These are phyloP conservation scores for Porcisia hertigi DNA, from an alignment of 208 protist genomes.

Conservation along the genomic window DNA sequence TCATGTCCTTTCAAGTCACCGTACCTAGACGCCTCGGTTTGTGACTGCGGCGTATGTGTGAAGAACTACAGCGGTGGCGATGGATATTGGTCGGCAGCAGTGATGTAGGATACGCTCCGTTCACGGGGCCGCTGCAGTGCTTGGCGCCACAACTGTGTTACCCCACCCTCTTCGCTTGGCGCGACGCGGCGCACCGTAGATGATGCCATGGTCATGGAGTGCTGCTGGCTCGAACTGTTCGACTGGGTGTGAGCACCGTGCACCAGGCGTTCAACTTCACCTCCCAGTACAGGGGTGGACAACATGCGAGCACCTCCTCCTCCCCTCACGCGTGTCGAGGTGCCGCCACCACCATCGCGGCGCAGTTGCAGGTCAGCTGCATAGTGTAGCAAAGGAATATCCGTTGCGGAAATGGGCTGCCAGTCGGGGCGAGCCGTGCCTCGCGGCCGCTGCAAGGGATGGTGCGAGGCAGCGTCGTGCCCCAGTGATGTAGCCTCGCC, in stretches of 20 bases:
- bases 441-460: constrained; percentile 3
- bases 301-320: not conserved
- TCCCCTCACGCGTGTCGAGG: constrained; percentile 7
- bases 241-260: not conserved
- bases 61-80: not conserved
- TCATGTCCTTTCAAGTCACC: not conserved
- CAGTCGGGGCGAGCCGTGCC: constrained; percentile 41
- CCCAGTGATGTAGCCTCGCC: not conserved
- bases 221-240: not conserved
- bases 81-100: not conserved
- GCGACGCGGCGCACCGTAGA: constrained; percentile 16
- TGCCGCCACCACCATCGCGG: constrained; percentile 6
- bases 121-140: constrained; percentile 18
- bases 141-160: constrained; percentile 59
- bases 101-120: not conserved
- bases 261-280: not conserved
- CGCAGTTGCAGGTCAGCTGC: constrained; percentile 45
- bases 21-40: not conserved
- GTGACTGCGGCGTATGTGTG: not conserved
- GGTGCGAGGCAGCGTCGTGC: not conserved
- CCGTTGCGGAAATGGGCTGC: constrained; percentile 56
- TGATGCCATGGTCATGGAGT: not conserved
- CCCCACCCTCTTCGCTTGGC: constrained; percentile 45
- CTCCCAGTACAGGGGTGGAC: not conserved
- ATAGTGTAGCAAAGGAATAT: constrained; percentile 60